Base-by-base conservation (phyloP, 2,329 filamentous ascomycete genomes). In the Colletotrichum godetiae region DNA sequence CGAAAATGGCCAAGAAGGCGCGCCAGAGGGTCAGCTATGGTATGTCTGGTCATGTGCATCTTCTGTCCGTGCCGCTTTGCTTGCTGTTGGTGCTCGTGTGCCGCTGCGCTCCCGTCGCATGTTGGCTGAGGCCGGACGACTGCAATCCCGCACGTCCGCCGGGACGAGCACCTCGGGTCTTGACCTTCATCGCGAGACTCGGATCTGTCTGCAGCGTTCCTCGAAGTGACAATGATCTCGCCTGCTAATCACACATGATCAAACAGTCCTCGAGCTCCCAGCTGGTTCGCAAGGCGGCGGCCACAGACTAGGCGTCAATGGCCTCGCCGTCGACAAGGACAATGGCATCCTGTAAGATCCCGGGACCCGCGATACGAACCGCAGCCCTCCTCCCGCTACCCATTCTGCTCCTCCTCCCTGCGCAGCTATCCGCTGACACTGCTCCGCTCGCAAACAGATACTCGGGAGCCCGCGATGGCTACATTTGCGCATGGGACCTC, bases 401-500 rank as follows among this genome's bases (percentile, higher is more conserved):
- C 7, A 31, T 33, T 24, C 27, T 62, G 60, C 49, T 60, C 24
- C 37, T 42, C 65, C 5, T 27, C 12, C 19, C 24, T 27, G n/a
- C n/a, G 19, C 27, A 33, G 52, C 33, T 19, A 27, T 29, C 11
- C 49, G 35, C 59, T 57, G 55, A 73, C 67, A 53, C 19, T 31
- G 58, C 37, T 37, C 19, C 33, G 33, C 35, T 42, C 15, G 55
- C 55, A 13, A 55, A 22, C 74, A 98, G 95, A 79, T 99, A 98
- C 85, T 98, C 97, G 58, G 97, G 95, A 76, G 97, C 97, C 73
- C 93, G 97, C 80, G 97, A 99, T 84, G 97, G 97, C 78, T 93
- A 97, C 63, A 93, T 99, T 77, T 99, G 97, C 85, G 95, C 96
- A 74, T 99, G 97, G 97, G 92, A 98, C 82, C 86, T 98, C 66